A percentile compares a stretch with the other conserved stretches of the same genome.
Conservation (phyloP, 192 early-diverging fungal genomes). For the Coemansia sp. region DNA sequence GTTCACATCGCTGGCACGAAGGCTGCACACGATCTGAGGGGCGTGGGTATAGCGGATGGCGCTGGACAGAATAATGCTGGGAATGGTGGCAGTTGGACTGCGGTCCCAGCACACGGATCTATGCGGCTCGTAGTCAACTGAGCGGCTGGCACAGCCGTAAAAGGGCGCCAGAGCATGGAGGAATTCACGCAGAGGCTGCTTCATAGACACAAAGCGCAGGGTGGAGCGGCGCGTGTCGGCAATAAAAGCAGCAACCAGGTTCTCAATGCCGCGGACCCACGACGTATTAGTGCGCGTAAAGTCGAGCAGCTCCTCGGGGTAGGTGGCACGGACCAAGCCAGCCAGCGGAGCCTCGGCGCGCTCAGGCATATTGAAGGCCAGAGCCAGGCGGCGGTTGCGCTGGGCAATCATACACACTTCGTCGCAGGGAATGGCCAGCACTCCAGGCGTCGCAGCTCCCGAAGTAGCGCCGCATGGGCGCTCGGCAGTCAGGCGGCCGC, state of each 20-base stretch:
- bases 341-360: constrained; percentile 37
- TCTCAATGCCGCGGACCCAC: constrained; percentile 74
- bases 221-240: constrained; percentile 56
- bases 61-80: constrained; percentile 37
- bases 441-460: constrained; percentile 36
- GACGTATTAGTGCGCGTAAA: constrained; percentile 65
- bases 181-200: constrained; percentile 65
- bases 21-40: constrained; percentile 46
- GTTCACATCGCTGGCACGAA: constrained; percentile 15
- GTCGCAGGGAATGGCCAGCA: constrained; percentile 70
- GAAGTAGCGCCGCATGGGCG: constrained; percentile 70
- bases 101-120: constrained; percentile 67
- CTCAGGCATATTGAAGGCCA: constrained; percentile 74
- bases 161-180: constrained; percentile 72
- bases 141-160: constrained; percentile 73
- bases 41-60: constrained; percentile 36
- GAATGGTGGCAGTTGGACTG: constrained; percentile 25
- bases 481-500: constrained; percentile 68
- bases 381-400: constrained; percentile 79
- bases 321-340: constrained; percentile 44
- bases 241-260: constrained; percentile 67
- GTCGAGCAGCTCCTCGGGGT: constrained; percentile 70
- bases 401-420: constrained; percentile 77
- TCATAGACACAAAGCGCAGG: constrained; percentile 72
- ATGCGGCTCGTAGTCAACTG: constrained; percentile 79